phyloP scores from a whole-genome alignment of 805 yeast species.

The Ogataea henricii region DNA sequence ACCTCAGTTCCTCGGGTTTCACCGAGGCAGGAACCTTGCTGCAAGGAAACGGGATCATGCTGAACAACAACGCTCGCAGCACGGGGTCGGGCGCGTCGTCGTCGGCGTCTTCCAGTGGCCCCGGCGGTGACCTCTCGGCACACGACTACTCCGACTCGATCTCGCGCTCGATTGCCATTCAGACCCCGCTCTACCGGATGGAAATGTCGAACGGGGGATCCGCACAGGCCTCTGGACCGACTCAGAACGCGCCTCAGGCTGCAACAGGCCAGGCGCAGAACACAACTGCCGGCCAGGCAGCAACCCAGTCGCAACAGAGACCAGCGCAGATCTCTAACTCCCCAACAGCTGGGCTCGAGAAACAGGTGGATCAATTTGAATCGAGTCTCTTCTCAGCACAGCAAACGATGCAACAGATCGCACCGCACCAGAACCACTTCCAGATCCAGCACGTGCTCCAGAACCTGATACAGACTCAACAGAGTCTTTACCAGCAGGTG shows the following conservation, averaged over 20 bases:
- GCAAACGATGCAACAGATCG: conserved; percentile 13
- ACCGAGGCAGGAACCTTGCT: conserved; percentile 13
- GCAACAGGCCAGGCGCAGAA: conserved; percentile 2
- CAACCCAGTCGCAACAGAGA: conserved; percentile 4
- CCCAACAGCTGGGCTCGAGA: neutral
- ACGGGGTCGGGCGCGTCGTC: conserved; percentile 17
- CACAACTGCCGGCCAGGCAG: conserved; percentile 1
- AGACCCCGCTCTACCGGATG: conserved; percentile 27
- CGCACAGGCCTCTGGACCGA: conserved; percentile 1
- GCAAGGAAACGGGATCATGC: conserved; percentile 20
- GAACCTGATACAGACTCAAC: conserved; percentile 22
- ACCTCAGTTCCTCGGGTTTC: conserved; percentile 13
- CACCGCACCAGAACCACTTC: conserved; percentile 19
- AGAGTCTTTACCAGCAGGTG: conserved; percentile 22
- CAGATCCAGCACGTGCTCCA: conserved; percentile 22
- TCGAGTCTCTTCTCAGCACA: conserved; percentile 19
- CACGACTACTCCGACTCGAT: conserved; percentile 26
- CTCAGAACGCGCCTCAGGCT: conserved; percentile 3
- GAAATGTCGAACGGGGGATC: conserved; percentile 17
- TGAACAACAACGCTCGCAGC: conserved; percentile 10
- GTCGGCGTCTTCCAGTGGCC: conserved; percentile 16
- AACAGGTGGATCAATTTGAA: conserved; percentile 21
- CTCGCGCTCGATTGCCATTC: conserved; percentile 24
- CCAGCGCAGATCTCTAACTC: neutral
- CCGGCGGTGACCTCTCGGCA: conserved; percentile 11